A percentile compares a stretch with the other conserved stretches of the same genome.
phyloP scores from a whole-genome alignment of 139 green algal species.

The Choricystis sp. region DNA sequence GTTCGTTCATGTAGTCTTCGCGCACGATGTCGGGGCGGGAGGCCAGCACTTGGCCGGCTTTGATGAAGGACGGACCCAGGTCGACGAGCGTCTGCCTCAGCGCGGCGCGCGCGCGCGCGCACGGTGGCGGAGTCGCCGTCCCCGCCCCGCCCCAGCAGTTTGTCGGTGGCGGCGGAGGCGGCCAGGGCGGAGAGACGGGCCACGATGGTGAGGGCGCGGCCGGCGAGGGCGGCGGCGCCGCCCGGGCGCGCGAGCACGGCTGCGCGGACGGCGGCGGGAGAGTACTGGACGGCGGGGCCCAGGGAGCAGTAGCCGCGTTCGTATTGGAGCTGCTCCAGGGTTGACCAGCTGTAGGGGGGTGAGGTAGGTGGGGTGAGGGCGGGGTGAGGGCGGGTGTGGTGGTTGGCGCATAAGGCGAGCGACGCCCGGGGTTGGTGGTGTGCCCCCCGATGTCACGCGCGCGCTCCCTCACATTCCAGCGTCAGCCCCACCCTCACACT shows the following conservation, averaged over 20 bases:
- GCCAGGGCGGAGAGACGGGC: not conserved
- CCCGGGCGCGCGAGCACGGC: not conserved
- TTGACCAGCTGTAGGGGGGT: not conserved
- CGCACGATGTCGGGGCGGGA: conserved; percentile 94
- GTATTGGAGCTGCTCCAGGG: not conserved
- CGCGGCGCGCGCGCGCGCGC: no score
- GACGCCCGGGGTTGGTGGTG: not conserved
- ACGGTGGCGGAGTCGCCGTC: not conserved
- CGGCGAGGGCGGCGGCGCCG: not conserved
- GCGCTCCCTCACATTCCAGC: not conserved
- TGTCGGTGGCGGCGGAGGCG: not conserved
- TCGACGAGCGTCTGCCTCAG: conserved; percentile 66
- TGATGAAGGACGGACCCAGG: conserved; percentile 95
- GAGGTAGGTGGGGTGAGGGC: not conserved
- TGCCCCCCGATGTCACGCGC: not conserved
- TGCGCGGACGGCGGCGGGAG: not conserved
- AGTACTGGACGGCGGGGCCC: not conserved
- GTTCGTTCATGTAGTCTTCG: conserved; percentile 98
- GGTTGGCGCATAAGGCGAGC: not conserved
- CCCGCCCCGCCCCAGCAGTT: not conserved
- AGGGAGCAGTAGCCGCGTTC: not conserved
- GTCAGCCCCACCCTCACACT: not conserved
- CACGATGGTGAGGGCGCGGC: not conserved
- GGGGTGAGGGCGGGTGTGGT: not conserved
- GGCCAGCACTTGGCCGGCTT: conserved; percentile 93